phyloP scores from a whole-genome alignment of 1,284 basidiomycete genomes.

The Ceratobasidium theobromae region DNA sequence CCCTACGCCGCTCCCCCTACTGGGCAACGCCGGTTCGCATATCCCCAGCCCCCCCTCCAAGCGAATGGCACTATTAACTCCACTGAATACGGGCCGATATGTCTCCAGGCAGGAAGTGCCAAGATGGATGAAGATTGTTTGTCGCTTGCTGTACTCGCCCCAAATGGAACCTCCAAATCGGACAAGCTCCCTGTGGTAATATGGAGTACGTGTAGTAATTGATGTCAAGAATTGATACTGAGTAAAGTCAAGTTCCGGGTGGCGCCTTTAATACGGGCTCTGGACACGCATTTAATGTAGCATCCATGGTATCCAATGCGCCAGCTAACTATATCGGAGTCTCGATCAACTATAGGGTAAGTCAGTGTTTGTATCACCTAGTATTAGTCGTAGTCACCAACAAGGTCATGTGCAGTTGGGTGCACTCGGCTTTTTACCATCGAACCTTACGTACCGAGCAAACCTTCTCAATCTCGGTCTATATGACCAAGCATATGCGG shows the following conservation, averaged over 20 bases:
- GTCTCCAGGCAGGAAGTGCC: constrained; percentile 5
- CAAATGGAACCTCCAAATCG: neutral
- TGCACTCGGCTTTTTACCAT: constrained; percentile 20
- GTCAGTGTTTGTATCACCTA: neutral
- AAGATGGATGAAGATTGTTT: constrained; percentile 24
- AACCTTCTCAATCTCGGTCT: constrained; percentile 14
- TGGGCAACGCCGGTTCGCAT: constrained; percentile 10
- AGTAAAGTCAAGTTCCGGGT: constrained; percentile 5
- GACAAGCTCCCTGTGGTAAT: constrained; percentile 20
- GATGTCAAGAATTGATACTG: neutral
- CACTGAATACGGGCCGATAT: constrained; percentile 11
- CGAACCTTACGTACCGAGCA: constrained; percentile 13
- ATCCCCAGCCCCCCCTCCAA: constrained; percentile 7
- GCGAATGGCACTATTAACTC: neutral
- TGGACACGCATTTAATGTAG: neutral
- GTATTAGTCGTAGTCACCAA: neutral
- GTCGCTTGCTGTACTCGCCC: constrained; percentile 12
- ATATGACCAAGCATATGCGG: constrained; percentile 17
- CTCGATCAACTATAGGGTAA: constrained; percentile 26
- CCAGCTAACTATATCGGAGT: constrained; percentile 21
- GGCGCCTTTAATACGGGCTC: constrained; percentile 19
- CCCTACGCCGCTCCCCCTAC: constrained; percentile 32
- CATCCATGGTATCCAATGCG: constrained; percentile 9
- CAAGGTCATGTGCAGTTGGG: constrained; percentile 5
- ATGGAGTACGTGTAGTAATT: neutral